Base-by-base conservation (phyloP, 2,329 filamentous ascomycete species). In the Decorospora gaudefroyi region DNA sequence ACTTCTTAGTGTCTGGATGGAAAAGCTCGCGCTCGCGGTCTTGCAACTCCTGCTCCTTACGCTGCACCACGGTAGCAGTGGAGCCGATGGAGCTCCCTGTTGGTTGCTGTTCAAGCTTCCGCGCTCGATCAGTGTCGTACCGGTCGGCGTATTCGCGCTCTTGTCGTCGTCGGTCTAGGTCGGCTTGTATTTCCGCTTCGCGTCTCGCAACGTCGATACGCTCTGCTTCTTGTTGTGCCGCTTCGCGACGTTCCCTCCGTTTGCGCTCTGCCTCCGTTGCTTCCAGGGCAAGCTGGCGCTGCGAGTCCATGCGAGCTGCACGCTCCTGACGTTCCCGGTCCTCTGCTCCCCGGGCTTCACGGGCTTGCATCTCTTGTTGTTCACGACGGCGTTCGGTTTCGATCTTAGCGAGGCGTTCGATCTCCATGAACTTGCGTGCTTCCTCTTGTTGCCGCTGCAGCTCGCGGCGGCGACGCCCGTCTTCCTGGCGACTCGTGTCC, bases 1-100 rank as follows among this genome's bases (percentile, higher is more conserved):
- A 64, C 40, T 66, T 70, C 71, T 70, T 73, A 3, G 59, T 42
- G 13, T 70, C 61, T 13, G 62, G 60, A 26, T 66, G 56, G 10
- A 66, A 56, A 18, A 65, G 51, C 37, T 66, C 59, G 6, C 56
- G 61, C 46, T 71, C 69, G 9, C 67, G 63, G 5, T 65, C 59
- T 38, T 64, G 49, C 9, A 70, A 49, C 36, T 72, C 65, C 15
- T 57, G 51, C 32, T 71, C 66, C 28, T 67, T 68, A 18, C 62
- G 64, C 13, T 56, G 57, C 15, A 67, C 62, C 40, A 59, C 65
- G 10, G 58, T 66, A n/a, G 57, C 59, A 15, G 64, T 50, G 6
- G 65, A 65, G 45, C 51, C 63, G 16, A 61, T 48, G 6, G 65
- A 65, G 45, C 49, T 58, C 30, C 64, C 64, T 15, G 62, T 64